phyloP scores from a whole-genome alignment of 768 basidiomycete genomes.

The Lactarius vividus region DNA sequence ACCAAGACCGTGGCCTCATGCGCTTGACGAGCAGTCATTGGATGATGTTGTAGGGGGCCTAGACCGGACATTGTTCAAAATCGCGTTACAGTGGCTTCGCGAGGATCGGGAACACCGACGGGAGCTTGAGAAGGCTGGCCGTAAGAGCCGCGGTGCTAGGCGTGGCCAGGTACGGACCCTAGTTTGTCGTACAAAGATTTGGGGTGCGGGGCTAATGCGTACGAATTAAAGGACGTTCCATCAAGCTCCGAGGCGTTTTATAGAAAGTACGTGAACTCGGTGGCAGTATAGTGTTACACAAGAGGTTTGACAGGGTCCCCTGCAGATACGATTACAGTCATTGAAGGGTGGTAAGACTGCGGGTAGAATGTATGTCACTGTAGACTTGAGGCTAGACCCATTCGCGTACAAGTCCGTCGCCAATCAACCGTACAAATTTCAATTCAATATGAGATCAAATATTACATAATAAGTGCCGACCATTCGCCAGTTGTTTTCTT shows the following conservation, averaged over 20 bases:
- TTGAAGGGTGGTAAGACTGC: background rate
- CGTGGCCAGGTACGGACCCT: slow-evolving; percentile 46
- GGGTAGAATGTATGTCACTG: background rate
- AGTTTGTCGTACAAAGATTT: background rate
- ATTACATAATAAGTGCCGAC: background rate
- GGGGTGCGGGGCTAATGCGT: slow-evolving; percentile 6
- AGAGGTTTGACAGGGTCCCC: background rate
- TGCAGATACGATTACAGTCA: slow-evolving; percentile 25
- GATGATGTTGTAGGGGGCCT: slow-evolving; percentile 28
- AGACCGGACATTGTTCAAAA: slow-evolving; percentile 52
- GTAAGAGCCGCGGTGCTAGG: slow-evolving; percentile 61
- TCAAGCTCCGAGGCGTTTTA: slow-evolving; percentile 85
- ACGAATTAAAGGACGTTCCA: slow-evolving; percentile 51
- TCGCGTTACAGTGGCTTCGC: slow-evolving; percentile 84
- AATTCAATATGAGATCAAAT: background rate
- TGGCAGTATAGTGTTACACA: no score
- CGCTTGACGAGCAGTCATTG: slow-evolving; percentile 24
- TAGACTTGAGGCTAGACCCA: background rate
- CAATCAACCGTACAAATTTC: background rate
- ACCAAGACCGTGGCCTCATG: slow-evolving; percentile 70
- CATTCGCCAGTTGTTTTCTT: background rate
- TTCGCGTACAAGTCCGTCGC: background rate
- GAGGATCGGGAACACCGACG: slow-evolving; percentile 72
- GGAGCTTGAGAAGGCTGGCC: slow-evolving; percentile 53
- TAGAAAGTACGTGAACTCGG: slow-evolving; percentile 54